phyloP scores from a whole-genome alignment of 108 stramenopile genomes.

The Pseudonitzschia multiseries region DNA sequence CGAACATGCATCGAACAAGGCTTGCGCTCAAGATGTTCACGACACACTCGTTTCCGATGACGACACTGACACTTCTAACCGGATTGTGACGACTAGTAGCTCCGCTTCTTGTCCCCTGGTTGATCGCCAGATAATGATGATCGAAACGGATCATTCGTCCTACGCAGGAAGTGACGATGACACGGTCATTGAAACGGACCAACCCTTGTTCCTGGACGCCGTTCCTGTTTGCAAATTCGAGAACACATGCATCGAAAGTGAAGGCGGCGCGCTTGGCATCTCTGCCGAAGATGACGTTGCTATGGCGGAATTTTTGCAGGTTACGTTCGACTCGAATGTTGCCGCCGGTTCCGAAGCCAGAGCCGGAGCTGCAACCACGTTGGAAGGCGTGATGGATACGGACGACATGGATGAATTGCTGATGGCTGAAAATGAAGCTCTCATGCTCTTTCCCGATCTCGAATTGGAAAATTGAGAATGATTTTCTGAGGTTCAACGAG shows the following conservation, averaged over 20 bases:
- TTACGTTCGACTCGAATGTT: background rate
- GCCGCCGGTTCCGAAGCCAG: background rate
- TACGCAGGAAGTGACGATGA: conserved; percentile 12
- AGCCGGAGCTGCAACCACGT: background rate
- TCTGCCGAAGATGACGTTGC: background rate
- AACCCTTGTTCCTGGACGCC: conserved; percentile 7
- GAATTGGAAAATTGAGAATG: background rate
- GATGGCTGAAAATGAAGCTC: background rate
- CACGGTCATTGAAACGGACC: conserved; percentile 4
- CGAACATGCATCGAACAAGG: conserved; percentile 1
- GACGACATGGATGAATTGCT: conserved; percentile 9
- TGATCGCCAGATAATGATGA: background rate
- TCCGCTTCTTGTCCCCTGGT: background rate
- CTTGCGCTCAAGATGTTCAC: background rate
- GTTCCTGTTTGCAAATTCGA: background rate
- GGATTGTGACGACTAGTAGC: background rate
- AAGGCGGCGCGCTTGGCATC: background rate
- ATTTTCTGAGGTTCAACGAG: no score
- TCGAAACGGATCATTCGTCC: conserved; percentile 5
- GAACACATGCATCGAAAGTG: background rate
- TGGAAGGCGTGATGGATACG: background rate
- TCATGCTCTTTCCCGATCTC: conserved; percentile 4
- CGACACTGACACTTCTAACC: background rate
- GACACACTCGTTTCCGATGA: conserved; percentile 16
- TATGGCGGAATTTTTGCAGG: conserved; percentile 8